Base-by-base conservation (phyloP, 192 early-diverging fungal genomes). In the Backusella tuberculispora region DNA sequence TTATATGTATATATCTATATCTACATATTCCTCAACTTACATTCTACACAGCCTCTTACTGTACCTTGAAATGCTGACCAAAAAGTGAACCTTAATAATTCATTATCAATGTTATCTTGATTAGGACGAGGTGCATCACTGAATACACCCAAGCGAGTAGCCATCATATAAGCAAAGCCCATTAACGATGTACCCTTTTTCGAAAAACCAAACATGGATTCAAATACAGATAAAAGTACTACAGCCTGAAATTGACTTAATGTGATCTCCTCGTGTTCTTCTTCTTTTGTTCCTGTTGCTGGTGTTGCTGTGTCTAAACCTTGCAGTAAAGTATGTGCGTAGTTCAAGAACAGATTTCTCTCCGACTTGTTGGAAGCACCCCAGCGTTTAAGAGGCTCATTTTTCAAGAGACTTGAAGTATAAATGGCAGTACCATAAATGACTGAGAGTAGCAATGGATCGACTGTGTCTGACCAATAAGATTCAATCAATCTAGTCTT, bases 401-500 rank as follows among this genome's bases (percentile, higher is more conserved):
- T 63, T n/a, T 50, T 65, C 40, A 69, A 45, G 17, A 75, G 17
- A 38, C 53, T 46, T 2, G 74, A 46, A 14, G 56, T 56, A 12
- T 60, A 72, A 9, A 60, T 69, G 26, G 78, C 17, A 1, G 74
- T 73, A 5, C 74, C 78, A 37, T 65, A 75, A 1, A 80, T 80
- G 17, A 73, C 71, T 0, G 70, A 42, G 17, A 76, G 41, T 17
- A 80, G 41, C n/a, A 76, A 29, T 9, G 78, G 64, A 66, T 80
- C 78, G 2, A 63, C 21, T 2, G 74, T 64, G 7, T 80, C 73
- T 5, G 74, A 64, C 69, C 74, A 80, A 46, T 69, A 80, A 4
- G 68, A 26, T 69, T 80, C 74, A 12, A 80, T 47, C 21, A 80
- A 5, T 21, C 67, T 69, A 0, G 78, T 80, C 41, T 75, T 75